Percentiles rank a stretch among this genome's conserved stretches.
These are phyloP conservation scores for Acarospora socialis DNA, from an alignment of 2,329 filamentous ascomycete species.

Conservation along the genomic window DNA sequence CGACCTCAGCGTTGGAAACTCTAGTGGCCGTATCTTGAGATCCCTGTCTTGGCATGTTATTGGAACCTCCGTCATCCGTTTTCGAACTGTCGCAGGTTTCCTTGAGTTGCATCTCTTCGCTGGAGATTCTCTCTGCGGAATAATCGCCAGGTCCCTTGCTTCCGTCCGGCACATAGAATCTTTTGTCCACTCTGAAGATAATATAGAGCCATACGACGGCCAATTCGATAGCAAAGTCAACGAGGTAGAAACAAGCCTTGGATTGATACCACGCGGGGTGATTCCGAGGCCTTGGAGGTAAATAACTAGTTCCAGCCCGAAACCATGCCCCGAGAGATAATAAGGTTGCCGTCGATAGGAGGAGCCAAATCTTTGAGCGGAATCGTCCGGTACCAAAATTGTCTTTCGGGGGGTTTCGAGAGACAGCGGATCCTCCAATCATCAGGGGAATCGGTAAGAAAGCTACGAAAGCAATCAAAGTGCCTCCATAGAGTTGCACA, in stretches of 20 bases:
- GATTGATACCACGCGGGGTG: constrained; percentile 55
- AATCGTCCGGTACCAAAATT: constrained; percentile 55
- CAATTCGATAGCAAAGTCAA: constrained; percentile 64
- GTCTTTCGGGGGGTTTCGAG: constrained; percentile 34
- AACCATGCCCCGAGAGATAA: constrained; percentile 57
- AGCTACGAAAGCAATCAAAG: constrained; percentile 49
- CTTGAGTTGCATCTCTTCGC: neutral
- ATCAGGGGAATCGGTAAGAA: constrained; percentile 52
- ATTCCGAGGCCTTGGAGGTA: constrained; percentile 31
- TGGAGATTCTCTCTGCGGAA: constrained; percentile 6
- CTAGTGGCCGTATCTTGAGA: no score
- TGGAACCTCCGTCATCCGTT: no score
- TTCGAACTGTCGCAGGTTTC: no score
- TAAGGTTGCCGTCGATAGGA: constrained; percentile 44
- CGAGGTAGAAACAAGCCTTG: constrained; percentile 62
- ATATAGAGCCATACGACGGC: constrained; percentile 54
- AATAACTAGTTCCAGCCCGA: constrained; percentile 46
- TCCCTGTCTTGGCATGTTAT: no score
- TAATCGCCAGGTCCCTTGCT: constrained; percentile 42
- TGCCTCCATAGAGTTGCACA: constrained; percentile 49
- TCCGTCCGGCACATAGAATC: constrained; percentile 63
- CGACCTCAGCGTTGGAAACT: no score
- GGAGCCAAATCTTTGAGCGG: constrained; percentile 51
- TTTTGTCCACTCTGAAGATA: constrained; percentile 53
- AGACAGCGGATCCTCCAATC: constrained; percentile 30